A percentile compares a stretch with the other conserved stretches of the same genome.
Evolutionary conservation across 495 filamentous ascomycete genomes (phyloP).

Genomic region (Trichocladium antarcticum): DNA sequence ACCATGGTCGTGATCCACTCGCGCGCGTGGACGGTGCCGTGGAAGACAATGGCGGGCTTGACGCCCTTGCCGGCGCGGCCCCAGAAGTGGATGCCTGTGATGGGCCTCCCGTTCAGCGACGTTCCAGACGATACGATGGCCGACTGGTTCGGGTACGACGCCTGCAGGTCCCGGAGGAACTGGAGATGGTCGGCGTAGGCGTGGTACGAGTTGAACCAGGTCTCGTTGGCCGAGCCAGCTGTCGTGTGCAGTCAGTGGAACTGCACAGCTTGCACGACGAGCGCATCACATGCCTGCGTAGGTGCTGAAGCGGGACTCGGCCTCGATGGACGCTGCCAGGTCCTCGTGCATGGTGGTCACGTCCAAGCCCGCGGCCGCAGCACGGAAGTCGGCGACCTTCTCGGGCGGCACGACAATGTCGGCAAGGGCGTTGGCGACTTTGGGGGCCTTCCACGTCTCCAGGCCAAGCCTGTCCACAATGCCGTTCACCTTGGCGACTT

Average conservation of each 20-base stretch:
- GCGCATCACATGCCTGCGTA: slow-evolving; percentile 19
- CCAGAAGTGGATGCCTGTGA: slow-evolving; percentile 51
- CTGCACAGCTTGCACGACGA: slow-evolving; percentile 8
- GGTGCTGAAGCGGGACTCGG: slow-evolving; percentile 14
- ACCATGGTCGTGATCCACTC: slow-evolving; percentile 53
- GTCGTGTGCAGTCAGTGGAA: background rate
- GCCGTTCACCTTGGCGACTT: slow-evolving; percentile 8
- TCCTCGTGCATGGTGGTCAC: slow-evolving; percentile 24
- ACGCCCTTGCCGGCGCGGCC: slow-evolving; percentile 41
- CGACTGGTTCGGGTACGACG: slow-evolving; percentile 38
- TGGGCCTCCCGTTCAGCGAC: slow-evolving; percentile 40
- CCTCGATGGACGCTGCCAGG: slow-evolving; percentile 21
- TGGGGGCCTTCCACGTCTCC: slow-evolving; percentile 24
- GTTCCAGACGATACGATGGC: slow-evolving; percentile 43
- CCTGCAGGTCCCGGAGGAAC: slow-evolving; percentile 42
- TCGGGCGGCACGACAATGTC: slow-evolving; percentile 26
- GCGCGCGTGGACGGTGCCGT: slow-evolving; percentile 52
- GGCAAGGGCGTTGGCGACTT: slow-evolving; percentile 13
- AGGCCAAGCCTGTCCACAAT: slow-evolving; percentile 22
- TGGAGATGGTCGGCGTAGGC: slow-evolving; percentile 43
- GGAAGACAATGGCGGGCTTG: slow-evolving; percentile 49
- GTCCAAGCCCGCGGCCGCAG: slow-evolving; percentile 14
- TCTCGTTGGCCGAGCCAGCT: slow-evolving; percentile 18
- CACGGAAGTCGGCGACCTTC: slow-evolving; percentile 15
- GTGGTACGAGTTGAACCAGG: slow-evolving; percentile 52